Evolutionary conservation across 176 grass and related monocot genomes (phyloP).

Genomic region (Ampelocalamus luodianensis): DNA sequence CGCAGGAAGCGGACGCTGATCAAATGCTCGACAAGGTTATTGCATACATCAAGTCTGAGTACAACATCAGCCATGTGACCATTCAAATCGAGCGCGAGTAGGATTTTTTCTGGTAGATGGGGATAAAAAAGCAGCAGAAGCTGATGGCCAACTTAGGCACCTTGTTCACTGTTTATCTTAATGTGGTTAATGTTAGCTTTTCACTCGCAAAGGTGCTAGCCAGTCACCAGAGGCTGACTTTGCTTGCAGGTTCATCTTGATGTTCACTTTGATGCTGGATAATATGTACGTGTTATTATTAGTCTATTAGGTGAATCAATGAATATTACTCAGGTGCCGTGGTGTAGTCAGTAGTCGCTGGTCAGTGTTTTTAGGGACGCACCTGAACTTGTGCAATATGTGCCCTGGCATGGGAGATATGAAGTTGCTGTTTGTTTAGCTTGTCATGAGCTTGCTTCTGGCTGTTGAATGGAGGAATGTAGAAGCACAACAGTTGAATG

Average conservation of each 20-base stretch:
- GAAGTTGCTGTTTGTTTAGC: not conserved
- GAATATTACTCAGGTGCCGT: not conserved
- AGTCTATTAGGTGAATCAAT: constrained; percentile 26
- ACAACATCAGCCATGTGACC: constrained; percentile 98
- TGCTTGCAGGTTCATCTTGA: constrained; percentile 10
- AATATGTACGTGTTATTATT: constrained; percentile 20
- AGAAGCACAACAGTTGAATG: not conserved
- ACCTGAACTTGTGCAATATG: constrained; percentile 18
- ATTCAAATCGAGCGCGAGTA: constrained; percentile 94
- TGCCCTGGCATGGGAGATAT: constrained; percentile 21
- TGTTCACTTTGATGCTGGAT: constrained; percentile 35
- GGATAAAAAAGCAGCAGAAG: constrained; percentile 19
- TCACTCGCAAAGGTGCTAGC: not conserved
- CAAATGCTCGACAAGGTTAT: constrained; percentile 83
- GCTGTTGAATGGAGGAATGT: not conserved
- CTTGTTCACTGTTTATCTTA: constrained; percentile 17
- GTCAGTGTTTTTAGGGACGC: not conserved
- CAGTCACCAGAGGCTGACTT: not conserved
- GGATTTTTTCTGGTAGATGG: not conserved
- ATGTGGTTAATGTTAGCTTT: not conserved
- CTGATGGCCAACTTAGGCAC: not conserved
- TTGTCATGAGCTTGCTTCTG: not conserved
- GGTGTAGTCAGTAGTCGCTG: not conserved
- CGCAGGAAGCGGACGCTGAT: constrained; percentile 69
- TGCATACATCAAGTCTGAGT: constrained; percentile 87